phyloP scores from a whole-genome alignment of 2,329 filamentous ascomycete genomes.

The Trichoderma afroharzianum region DNA sequence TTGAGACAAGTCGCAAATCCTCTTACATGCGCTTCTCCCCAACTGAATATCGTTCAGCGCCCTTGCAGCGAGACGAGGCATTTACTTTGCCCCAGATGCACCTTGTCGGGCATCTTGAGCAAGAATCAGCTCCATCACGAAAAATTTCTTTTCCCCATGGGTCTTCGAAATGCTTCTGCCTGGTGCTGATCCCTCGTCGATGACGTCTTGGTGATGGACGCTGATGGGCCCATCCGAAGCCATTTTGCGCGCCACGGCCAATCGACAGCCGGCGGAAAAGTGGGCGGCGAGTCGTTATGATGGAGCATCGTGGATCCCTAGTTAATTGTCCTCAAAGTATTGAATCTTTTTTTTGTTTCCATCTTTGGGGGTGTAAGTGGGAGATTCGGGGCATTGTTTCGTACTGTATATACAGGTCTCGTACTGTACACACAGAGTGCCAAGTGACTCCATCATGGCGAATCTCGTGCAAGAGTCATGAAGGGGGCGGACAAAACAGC shows the following conservation, averaged over 20 bases:
- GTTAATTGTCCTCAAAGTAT: not conserved
- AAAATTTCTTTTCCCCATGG: not conserved
- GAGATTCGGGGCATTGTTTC: not conserved
- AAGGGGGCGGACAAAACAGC: not conserved
- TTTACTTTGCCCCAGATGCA: not conserved
- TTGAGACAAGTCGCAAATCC: not conserved
- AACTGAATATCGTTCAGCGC: not conserved
- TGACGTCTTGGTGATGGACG: conserved; percentile 15
- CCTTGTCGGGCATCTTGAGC: not conserved
- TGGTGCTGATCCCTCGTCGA: conserved; percentile 13
- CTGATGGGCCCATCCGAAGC: conserved; percentile 9
- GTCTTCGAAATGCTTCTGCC: conserved; percentile 16
- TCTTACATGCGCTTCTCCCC: too few relatives aligned
- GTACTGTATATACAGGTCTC: too few relatives aligned
- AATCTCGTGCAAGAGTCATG: not conserved
- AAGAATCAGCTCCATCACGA: not conserved
- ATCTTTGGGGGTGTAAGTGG: not conserved
- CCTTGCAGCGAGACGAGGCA: conserved; percentile 6
- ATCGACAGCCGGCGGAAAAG: conserved; percentile 1
- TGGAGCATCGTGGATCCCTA: conserved; percentile 9
- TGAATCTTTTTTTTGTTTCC: not conserved
- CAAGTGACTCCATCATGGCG: not conserved
- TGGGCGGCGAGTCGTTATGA: not conserved
- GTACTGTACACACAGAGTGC: not conserved
- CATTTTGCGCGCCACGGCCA: not conserved